Percentiles rank a stretch among this genome's conserved stretches.
Conservation (phyloP, 768 basidiomycete genomes). For the Ramaria sp. region DNA sequence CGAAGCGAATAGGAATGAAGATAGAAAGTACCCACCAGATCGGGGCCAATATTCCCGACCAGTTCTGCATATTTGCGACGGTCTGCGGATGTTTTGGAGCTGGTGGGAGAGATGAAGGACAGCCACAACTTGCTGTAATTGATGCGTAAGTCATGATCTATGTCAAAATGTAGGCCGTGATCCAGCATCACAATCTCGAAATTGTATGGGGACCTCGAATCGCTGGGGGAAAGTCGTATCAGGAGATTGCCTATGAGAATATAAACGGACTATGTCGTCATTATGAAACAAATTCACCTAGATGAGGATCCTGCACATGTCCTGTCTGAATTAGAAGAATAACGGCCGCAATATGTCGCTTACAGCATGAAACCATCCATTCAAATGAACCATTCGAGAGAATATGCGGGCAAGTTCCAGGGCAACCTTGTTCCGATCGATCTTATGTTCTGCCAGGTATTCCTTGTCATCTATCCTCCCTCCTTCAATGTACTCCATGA, state of each 20-base stretch:
- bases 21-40: slow-evolving; percentile 45
- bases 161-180: slow-evolving; percentile 89
- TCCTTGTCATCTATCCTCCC: slow-evolving; percentile 79
- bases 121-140: slow-evolving; percentile 89
- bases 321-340: background rate
- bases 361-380: slow-evolving; percentile 84
- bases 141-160: slow-evolving; percentile 67
- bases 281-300: slow-evolving; percentile 33
- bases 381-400: slow-evolving; percentile 89
- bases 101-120: slow-evolving; percentile 67
- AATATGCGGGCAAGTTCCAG: slow-evolving; percentile 87
- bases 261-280: slow-evolving; percentile 4
- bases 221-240: slow-evolving; percentile 59
- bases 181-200: slow-evolving; percentile 95
- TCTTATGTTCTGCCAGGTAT: slow-evolving; percentile 70
- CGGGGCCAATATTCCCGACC: slow-evolving; percentile 84
- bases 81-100: slow-evolving; percentile 50
- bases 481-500: slow-evolving; percentile 93
- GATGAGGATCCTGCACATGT: slow-evolving; percentile 68
- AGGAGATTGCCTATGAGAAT: slow-evolving; percentile 64
- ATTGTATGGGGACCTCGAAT: slow-evolving; percentile 75
- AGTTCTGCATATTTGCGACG: slow-evolving; percentile 80
- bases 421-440: slow-evolving; percentile 90
- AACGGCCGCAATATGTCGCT: slow-evolving; percentile 17
- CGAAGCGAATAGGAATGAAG: background rate